A percentile compares a stretch with the other conserved stretches of the same genome.
Conservation (phyloP, 306 rosid genomes). For the Dalbergia cochinchinensis region DNA sequence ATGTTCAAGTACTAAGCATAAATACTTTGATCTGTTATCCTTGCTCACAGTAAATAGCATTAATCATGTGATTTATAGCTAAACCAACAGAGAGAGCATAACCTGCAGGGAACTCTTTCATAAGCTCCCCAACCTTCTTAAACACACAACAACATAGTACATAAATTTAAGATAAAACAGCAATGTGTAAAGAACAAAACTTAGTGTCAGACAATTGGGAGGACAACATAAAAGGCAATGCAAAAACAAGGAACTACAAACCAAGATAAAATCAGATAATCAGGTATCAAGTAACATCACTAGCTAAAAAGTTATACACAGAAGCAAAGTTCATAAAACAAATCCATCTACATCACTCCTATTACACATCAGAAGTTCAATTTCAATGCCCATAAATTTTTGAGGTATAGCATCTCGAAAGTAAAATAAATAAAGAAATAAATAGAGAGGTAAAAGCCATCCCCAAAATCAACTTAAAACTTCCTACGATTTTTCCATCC, state of each 20-base stretch:
- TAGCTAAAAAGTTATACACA: constrained; percentile 19
- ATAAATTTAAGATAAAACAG: constrained; percentile 8
- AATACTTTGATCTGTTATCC: neutral
- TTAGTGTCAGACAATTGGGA: neutral
- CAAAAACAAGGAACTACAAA: constrained; percentile 1
- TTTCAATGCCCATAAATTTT: neutral
- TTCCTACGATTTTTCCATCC: neutral
- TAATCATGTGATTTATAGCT: constrained; percentile 18
- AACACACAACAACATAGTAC: constrained; percentile 8
- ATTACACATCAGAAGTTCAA: neutral
- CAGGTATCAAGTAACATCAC: neutral
- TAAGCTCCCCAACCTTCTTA: constrained; percentile 17
- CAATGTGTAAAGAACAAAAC: constrained; percentile 4
- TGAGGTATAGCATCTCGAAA: neutral
- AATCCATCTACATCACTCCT: constrained; percentile 6
- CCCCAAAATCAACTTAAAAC: constrained; percentile 19
- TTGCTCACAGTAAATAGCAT: neutral
- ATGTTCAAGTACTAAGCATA: constrained; percentile 1
- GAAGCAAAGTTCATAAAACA: neutral
- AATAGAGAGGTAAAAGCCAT: neutral
- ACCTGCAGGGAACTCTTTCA: constrained; percentile 8
- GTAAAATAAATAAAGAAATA: neutral
- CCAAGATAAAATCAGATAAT: constrained; percentile 9
- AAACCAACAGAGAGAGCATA: constrained; percentile 22
- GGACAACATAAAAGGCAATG: constrained; percentile 7